Base-by-base conservation (phyloP, 805 yeast species). In the Ogataea minuta region DNA sequence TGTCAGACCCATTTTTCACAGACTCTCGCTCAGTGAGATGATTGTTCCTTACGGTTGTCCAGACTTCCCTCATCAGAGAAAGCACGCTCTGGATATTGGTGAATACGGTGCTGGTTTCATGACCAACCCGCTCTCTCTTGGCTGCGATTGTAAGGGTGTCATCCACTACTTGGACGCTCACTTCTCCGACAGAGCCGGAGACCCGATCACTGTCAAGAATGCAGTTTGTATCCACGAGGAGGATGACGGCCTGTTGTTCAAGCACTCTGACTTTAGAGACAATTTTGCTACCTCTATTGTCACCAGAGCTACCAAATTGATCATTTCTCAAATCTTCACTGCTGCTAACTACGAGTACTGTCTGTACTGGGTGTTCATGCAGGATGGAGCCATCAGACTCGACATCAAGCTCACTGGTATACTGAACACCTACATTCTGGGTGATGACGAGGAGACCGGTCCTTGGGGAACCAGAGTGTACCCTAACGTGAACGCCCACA, bases 261-360 rank as follows among this genome's bases (percentile, higher is more conserved):
- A 84, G 69, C 93, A 84, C 65, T 82, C 91, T 42, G 91, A 84
- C 65, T 84, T 81, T 69, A 77, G 93, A 70, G 91, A 84, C 62
- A 77, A 72, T 57, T 83, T 81, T 64, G 79, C 77, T 46, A 84
- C 91, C 39, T 76, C 84, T 25, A 74, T 84, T 50, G 83, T 79
- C 45, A 79, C 88, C 36, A 76, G 95, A 67, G 84, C 88, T 35
- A 80, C 83, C 52, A 79, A 74, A 62, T 72, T 84, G 62, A 73
- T 84, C 43, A 68, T 85, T 41, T 83, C 90, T 16, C 91, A 84
- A 66, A 81, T 84, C 58, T 84, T 84, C 68, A 84, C 95, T 34
- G 91, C 91, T 53, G 88, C 90, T 34, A 84, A 85, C 72, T 83
- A 83, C 60, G 95, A 84, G 68, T 84, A 84, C 71, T 81, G 89